These are phyloP conservation scores for Pichia membranifaciens DNA, from an alignment of 805 yeast genomes.

Conservation along the genomic window DNA sequence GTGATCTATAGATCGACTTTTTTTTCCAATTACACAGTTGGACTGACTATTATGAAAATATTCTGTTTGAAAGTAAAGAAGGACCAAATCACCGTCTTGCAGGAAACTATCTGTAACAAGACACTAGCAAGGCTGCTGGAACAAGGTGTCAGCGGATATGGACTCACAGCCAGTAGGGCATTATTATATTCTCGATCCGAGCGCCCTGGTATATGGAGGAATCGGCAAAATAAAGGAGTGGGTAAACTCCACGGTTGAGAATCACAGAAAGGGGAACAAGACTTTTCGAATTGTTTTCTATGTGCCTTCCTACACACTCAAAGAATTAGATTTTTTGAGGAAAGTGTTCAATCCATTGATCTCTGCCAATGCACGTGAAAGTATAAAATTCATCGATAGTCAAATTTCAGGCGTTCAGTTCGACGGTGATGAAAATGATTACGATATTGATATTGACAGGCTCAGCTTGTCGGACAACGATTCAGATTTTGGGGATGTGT, in stretches of 20 bases:
- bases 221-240: conserved; percentile 62
- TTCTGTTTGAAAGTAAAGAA: too few relatives aligned
- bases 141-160: too few relatives aligned
- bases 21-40: too few relatives aligned
- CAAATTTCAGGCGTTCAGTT: conserved; percentile 12
- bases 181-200: conserved; percentile 54
- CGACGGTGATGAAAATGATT: conserved; percentile 12
- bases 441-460: conserved; percentile 12
- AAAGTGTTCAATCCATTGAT: conserved; percentile 46
- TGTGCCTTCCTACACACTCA: conserved; percentile 53
- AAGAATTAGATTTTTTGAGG: conserved; percentile 53
- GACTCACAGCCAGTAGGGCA: too few relatives aligned
- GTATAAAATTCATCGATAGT: conserved; percentile 53
- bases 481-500: conserved; percentile 2
- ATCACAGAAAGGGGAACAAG: conserved; percentile 19
- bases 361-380: conserved; percentile 61
- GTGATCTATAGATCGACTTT: too few relatives aligned
- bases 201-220: conserved; percentile 58
- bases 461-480: conserved; percentile 5
- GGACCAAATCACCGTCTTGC: too few relatives aligned
- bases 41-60: too few relatives aligned
- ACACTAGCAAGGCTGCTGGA: too few relatives aligned
- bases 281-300: conserved; percentile 35
- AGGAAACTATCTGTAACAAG: too few relatives aligned
- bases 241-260: conserved; percentile 28